Base-by-base conservation (phyloP, 2,329 filamentous ascomycete species). In the Bretziella fagacearum region DNA sequence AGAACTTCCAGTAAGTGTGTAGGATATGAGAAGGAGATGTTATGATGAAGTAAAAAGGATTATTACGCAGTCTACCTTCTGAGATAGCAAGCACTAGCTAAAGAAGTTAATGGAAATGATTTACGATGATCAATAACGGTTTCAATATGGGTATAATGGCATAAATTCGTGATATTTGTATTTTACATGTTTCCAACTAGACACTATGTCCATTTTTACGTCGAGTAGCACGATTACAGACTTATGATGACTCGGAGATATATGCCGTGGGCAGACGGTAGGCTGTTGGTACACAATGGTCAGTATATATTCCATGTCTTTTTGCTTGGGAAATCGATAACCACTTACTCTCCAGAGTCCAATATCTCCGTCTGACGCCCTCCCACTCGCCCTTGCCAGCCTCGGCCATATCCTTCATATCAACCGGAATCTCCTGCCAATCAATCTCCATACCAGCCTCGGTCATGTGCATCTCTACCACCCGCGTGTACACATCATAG, bases 401-500 rank as follows among this genome's bases (percentile, higher is more conserved):
- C 54, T 76, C 66, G 10, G 79, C 74, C 45, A 94, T 63, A 48
- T 63, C 64, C 44, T 69, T 62, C 63, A 75, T 76, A 13, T 85
- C 77, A 11, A 96, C 82, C 4, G 73, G 66, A 27, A 91, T 73
- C 48, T 80, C 80, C 46, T 79, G 72, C 86, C 86, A 96, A 45
- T 87, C 82, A 1, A 89, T 77, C 56, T 96, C 89, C 55, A 95
- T 74, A 1, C 87, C 87, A 7, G 85, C 85, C 55, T 96, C 87
- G 52, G 81, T 76, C 18, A 93, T 68, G 62, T 96, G 86, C 69
- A 94, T 79, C 63, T 96, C 89, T 1, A 84, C 81, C 2, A 96
- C 84, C 60, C 83, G 85, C 46, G 80, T 83, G 63, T 96, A 96
- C 20, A 98, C 87, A 64, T 96, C 91, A 62, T 96, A 96, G 63